These are phyloP conservation scores for Chalaropsis ovoidea DNA, from an alignment of 2,329 filamentous ascomycete genomes.

Conservation along the genomic window DNA sequence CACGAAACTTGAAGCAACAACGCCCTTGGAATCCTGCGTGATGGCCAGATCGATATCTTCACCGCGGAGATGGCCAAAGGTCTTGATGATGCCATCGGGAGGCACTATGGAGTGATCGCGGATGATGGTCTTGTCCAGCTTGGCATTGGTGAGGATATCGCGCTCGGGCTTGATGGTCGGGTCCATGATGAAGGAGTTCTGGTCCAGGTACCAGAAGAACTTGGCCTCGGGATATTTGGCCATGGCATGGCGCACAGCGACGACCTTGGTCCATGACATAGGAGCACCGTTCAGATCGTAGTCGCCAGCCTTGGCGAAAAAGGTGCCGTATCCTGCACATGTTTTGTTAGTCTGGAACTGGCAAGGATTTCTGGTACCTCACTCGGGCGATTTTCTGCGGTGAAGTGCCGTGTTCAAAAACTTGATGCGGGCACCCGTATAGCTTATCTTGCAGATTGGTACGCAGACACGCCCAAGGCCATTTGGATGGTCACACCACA, in stretches of 20 bases:
- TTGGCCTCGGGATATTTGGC: conserved; percentile 63
- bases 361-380: not conserved
- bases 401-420: conserved; percentile 14
- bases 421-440: conserved; percentile 15
- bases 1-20: conserved; percentile 68
- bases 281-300: conserved; percentile 58
- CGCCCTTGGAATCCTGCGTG: conserved; percentile 71
- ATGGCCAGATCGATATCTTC: conserved; percentile 71
- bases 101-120: conserved; percentile 79
- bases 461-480: not conserved
- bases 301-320: conserved; percentile 66
- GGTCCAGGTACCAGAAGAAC: conserved; percentile 81
- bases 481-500: conserved; percentile 2
- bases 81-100: conserved; percentile 93
- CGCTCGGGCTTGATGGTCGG: conserved; percentile 57
- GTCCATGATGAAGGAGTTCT: conserved; percentile 83
- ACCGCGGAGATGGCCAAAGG: conserved; percentile 69
- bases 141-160: conserved; percentile 56
- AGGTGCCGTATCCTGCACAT: conserved; percentile 67
- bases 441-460: conserved; percentile 7
- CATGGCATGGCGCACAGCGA: conserved; percentile 81
- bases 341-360: conserved; percentile 17
- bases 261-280: conserved; percentile 64
- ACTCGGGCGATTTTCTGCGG: conserved; percentile 4
- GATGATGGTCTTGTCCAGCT: conserved; percentile 70